Conservation (phyloP, 2,329 filamentous ascomycete genomes). For the Penicillium digitatum region DNA sequence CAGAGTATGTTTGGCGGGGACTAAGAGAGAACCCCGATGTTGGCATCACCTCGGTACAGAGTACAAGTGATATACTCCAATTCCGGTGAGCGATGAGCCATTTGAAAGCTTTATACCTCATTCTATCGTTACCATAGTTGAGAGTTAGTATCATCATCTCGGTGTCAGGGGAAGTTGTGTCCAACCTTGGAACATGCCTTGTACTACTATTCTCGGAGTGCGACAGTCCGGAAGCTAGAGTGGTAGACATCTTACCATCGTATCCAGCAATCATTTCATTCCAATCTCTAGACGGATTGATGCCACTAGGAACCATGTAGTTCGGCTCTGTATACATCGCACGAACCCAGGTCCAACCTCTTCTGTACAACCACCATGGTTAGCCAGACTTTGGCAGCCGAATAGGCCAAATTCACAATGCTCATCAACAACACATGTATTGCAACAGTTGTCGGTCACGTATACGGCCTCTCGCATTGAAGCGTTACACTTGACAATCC, state of each 20-base stretch:
- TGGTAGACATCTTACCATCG: background rate
- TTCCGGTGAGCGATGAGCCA: background rate
- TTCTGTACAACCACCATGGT: conserved; percentile 6
- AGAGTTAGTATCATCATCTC: background rate
- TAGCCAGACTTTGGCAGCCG: too few relatives aligned
- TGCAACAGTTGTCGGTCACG: too few relatives aligned
- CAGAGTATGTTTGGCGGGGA: conserved; percentile 2
- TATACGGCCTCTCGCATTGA: too few relatives aligned
- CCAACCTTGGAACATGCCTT: background rate
- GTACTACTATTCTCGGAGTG: background rate
- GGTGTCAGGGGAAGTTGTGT: background rate
- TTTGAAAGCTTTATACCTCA: background rate
- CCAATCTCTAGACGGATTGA: background rate
- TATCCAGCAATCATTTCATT: background rate
- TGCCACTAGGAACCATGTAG: background rate
- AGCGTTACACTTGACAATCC: too few relatives aligned
- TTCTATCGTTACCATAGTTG: background rate
- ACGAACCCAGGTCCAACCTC: conserved; percentile 2
- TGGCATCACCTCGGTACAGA: background rate
- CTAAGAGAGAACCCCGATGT: background rate
- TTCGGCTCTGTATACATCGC: background rate
- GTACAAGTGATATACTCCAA: background rate
- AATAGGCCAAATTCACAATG: too few relatives aligned
- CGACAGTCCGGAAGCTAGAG: background rate
- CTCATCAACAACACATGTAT: too few relatives aligned